Evolutionary conservation across 306 rosid species (phyloP), one percentile per base, ranked within the genome.

Genomic region (Prunus mume): DNA sequence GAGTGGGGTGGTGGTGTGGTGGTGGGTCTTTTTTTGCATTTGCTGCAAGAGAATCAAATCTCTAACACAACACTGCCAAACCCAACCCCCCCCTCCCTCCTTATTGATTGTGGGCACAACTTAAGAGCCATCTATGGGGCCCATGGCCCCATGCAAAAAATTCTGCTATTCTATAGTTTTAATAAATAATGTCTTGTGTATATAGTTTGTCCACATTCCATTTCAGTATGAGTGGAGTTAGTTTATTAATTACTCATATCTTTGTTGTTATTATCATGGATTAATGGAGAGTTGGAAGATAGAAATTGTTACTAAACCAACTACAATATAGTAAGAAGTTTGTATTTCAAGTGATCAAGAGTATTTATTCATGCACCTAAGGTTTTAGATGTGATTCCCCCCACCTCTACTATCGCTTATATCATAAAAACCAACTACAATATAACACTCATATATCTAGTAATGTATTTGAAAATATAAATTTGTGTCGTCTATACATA

Each of bases 11-110:
- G 46, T 19, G 69, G 58, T 34, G 24, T 22, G 77, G 46, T 73
- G 77, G 86, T 73, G 76, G 82, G 83, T 78, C 82, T 77, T 71
- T 75, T 77, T 76, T 25, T 63, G 79, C 72, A 71, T 78, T 86
- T 81, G 79, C 65, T 76, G 80, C 85, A 75, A 71, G 74, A 71
- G 83, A 86, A 84, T 84, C 86, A 84, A 80, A 86, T 75, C 62
- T 51, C 38, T 43, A 15, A 65, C 65, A 7, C 51, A 65, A 66
- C 80, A 45, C 82, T 57, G 68, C 75, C 57, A 69, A 69, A 75
- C 79, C 77, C 85, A 73, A 75, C 76, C 51, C 78, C 38, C 38
- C 68, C 20, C 57, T 51, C 55, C 56, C 69, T 69, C 51, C 78
- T 60, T 72, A 84, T 81, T 79, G 79, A 85, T 74, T 80, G 84